These are phyloP conservation scores for Aegilops longissima DNA, from an alignment of 176 grass and related monocot genomes.

Conservation along the genomic window DNA sequence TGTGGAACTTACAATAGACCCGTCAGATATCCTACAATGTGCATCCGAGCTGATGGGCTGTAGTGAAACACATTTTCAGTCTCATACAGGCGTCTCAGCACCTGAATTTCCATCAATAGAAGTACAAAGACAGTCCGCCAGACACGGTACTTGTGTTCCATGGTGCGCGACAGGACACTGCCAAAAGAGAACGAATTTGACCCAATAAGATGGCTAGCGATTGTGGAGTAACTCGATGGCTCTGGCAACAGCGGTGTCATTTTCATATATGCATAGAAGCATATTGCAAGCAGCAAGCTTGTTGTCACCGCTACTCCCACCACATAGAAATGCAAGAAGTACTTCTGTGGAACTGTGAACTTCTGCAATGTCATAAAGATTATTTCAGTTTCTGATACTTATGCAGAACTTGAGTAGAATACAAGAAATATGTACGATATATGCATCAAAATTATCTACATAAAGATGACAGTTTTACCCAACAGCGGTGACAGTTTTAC, in stretches of 20 bases:
- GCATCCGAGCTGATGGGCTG: constrained; percentile 82
- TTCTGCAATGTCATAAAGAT: constrained; percentile 56
- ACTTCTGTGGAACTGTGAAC: constrained; percentile 89
- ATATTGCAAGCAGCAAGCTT: constrained; percentile 58
- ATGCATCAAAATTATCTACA: background rate
- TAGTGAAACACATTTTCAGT: constrained; percentile 91
- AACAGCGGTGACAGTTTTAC: background rate
- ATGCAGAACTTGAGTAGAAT: constrained; percentile 5
- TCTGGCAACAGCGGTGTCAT: constrained; percentile 63
- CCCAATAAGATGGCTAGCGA: constrained; percentile 73
- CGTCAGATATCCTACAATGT: constrained; percentile 77
- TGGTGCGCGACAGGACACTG: constrained; percentile 33
- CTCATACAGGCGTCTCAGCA: constrained; percentile 84
- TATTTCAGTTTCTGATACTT: background rate
- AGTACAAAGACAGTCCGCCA: constrained; percentile 83
- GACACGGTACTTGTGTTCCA: constrained; percentile 73
- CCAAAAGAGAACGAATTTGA: constrained; percentile 67
- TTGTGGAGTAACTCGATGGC: constrained; percentile 56
- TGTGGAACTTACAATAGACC: constrained; percentile 78
- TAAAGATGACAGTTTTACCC: background rate
- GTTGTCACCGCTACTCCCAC: constrained; percentile 59
- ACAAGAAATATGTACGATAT: background rate
- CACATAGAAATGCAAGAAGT: constrained; percentile 94
- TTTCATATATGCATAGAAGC: constrained; percentile 82
- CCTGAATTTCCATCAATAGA: constrained; percentile 82